A percentile compares a stretch with the other conserved stretches of the same genome.
phyloP scores from a whole-genome alignment of 1,139 yeast species.

The Geotrichum restrictum region DNA sequence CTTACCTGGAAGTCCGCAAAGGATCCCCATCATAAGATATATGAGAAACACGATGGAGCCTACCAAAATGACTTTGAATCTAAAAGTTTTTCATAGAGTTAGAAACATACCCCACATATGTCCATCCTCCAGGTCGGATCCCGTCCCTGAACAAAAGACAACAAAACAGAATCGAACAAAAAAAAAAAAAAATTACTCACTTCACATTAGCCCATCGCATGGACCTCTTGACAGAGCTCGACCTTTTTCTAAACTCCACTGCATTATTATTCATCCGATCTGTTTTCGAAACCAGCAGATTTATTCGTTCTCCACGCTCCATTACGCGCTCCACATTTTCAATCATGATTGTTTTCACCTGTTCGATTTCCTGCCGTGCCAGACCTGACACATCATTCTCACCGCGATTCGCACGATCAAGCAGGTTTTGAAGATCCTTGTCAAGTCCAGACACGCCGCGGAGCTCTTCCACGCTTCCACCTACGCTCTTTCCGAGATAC shows the following conservation, averaged over 20 bases:
- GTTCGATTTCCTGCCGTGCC: constrained; percentile 40
- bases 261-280: constrained; percentile 67
- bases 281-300: constrained; percentile 73
- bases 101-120: neutral
- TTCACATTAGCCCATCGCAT: constrained; percentile 45
- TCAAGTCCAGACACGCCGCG: constrained; percentile 16
- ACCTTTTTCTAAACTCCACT: constrained; percentile 66
- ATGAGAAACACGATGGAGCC: constrained; percentile 11
- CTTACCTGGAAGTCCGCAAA: constrained; percentile 22
- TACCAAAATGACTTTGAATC: constrained; percentile 15
- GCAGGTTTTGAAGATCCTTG: constrained; percentile 26
- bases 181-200: constrained; percentile 14
- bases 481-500: constrained; percentile 22
- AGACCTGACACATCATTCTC: constrained; percentile 30
- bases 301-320: constrained; percentile 76
- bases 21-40: constrained; percentile 16
- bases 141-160: no score
- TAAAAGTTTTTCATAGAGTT: neutral
- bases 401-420: constrained; percentile 30
- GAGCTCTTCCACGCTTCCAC: constrained; percentile 21
- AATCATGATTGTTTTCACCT: constrained; percentile 42
- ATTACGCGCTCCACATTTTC: constrained; percentile 49
- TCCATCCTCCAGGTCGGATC: no score
- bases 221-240: constrained; percentile 58
- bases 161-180: neutral